Evolutionary conservation across 805 yeast genomes (phyloP), one percentile per base, ranked within the genome.

Genomic region (Wickerhamomyces chaumierensis): DNA sequence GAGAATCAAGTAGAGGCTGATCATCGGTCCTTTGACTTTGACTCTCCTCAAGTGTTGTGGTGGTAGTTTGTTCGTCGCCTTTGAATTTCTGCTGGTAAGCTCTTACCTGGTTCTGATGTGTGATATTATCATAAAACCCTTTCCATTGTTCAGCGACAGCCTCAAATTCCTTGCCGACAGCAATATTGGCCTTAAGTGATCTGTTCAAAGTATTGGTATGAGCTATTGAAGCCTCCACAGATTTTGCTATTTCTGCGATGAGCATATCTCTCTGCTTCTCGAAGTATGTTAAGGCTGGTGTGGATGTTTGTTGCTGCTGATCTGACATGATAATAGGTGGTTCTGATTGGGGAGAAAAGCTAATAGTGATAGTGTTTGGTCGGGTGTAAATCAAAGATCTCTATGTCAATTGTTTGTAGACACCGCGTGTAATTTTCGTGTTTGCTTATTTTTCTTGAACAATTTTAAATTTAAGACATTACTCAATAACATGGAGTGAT

Each of bases 151-250:
- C 60, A 3, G 87, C 71, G 14, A 81, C 83, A 37, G 73, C 71
- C 41, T 81, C 83, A 48, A 81, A 82, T 42, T 80, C 88, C 50
- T 76, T 75, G 2, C 92, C 88, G 3, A 82, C 84, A 18, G 81
- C 79, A 14, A 80, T 68, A 3, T 78, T 71, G 33, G 73, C 76
- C 46, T 78, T 81, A 37, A 82, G 58, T 0, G 87, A 71, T 34
- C 85, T 65, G 52, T 81, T 81, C 42, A 82, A 60, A 17, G 76
- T 68, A 47, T 78, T 80, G 41, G 82, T 56, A 47, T 78, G 78
- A 48, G 73, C 66, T 37, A 80, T 62, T 6, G 81, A 81, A 0
- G 79, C 68, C 47, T 78, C 86, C 71, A 81, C 69, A 11, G 76
- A 62, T n/a, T 56, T 49, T 2, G 76, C 57, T 34, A 78, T 75